Evolutionary conservation across 1,139 yeast species (phyloP).

Genomic region (Wickerhamomyces sp.): DNA sequence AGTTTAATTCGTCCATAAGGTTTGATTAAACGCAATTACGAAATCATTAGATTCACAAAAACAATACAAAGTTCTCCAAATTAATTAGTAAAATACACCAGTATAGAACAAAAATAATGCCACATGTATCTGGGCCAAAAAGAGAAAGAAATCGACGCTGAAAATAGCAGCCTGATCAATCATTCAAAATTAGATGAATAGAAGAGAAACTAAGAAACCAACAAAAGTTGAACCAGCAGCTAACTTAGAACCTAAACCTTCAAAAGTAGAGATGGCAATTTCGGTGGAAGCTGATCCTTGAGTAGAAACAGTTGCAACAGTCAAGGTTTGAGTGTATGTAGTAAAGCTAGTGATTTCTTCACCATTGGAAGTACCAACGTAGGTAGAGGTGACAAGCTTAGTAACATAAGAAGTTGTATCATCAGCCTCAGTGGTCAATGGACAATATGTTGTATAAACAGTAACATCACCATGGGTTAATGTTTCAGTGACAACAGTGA

Average conservation of each 20-base stretch:
- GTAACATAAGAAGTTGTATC: constrained; percentile 1
- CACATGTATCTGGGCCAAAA: neutral
- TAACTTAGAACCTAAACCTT: constrained; percentile 4
- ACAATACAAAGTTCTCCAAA: neutral
- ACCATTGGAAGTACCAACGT: neutral
- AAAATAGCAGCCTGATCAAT: neutral
- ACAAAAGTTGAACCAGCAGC: constrained; percentile 5
- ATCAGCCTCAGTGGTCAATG: constrained; percentile 7
- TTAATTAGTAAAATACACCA: too few species aligned
- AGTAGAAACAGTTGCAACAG: neutral
- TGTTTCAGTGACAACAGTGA: constrained; percentile 36
- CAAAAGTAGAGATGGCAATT: constrained; percentile 3
- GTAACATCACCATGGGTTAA: constrained; percentile 9
- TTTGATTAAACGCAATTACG: too few species aligned
- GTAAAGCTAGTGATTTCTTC: constrained; percentile 2
- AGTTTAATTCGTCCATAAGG: too few species aligned
- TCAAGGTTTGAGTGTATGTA: constrained; percentile 5
- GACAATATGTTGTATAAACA: constrained; percentile 11
- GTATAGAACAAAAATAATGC: too few species aligned
- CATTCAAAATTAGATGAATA: constrained; percentile 1
- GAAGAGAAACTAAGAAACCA: constrained; percentile 4
- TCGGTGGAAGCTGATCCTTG: constrained; percentile 3
- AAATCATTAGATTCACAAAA: too few species aligned
- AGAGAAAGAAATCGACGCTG: neutral
- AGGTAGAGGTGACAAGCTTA: neutral